A percentile compares a stretch with the other conserved stretches of the same genome.
These are phyloP conservation scores for Combretum micranthum DNA, from an alignment of 345 rosid genomes.

Conservation along the genomic window DNA sequence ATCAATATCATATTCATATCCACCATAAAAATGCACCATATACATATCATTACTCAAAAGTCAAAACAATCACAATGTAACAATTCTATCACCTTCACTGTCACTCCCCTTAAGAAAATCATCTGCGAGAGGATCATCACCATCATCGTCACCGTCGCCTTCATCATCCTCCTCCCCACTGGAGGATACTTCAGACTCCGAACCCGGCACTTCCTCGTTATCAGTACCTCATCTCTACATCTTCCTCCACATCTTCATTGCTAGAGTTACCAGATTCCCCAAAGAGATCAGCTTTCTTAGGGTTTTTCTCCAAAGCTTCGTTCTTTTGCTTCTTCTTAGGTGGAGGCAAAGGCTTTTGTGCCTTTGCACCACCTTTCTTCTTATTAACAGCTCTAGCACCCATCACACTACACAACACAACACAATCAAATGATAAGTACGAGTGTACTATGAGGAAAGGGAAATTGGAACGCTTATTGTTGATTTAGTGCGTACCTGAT, in stretches of 20 bases:
- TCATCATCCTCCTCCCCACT: constrained; percentile 59
- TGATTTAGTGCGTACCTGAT: too few species aligned
- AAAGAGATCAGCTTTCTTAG: constrained; percentile 25
- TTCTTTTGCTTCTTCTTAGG: constrained; percentile 50
- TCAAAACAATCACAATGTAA: neutral
- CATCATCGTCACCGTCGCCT: constrained; percentile 50
- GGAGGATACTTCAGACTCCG: constrained; percentile 42
- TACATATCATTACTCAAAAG: neutral
- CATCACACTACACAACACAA: constrained; percentile 10
- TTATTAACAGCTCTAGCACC: constrained; percentile 28
- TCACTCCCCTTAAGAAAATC: constrained; percentile 53
- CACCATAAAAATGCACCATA: neutral
- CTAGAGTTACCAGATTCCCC: constrained; percentile 37
- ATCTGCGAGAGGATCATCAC: constrained; percentile 48
- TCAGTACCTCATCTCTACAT: constrained; percentile 14
- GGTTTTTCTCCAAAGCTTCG: constrained; percentile 26
- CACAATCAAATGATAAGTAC: neutral
- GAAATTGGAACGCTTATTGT: too few species aligned
- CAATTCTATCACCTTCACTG: constrained; percentile 28
- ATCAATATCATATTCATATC: neutral
- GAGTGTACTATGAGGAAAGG: neutral
- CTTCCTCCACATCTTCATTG: constrained; percentile 28
- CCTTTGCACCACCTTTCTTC: constrained; percentile 45
- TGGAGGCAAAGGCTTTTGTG: constrained; percentile 29
- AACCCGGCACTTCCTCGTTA: constrained; percentile 37